Conservation (phyloP, 305 asterid species). For the Fraxinus platypoda region DNA sequence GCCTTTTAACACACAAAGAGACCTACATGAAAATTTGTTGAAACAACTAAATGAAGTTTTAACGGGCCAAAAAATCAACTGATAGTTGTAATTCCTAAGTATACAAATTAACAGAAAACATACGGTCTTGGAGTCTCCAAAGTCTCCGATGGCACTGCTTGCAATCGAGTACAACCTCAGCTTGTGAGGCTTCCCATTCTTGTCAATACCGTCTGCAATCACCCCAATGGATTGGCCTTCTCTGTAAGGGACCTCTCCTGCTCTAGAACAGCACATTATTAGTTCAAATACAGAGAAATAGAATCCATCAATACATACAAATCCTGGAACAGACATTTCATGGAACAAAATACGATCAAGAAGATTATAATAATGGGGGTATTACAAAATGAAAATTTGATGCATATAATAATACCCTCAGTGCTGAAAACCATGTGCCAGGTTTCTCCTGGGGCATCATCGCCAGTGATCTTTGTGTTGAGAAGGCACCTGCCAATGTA, state of each 20-base stretch:
- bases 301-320: background rate
- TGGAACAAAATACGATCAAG: background rate
- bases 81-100: background rate
- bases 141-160: conserved; percentile 95
- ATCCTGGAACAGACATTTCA: background rate
- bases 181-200: conserved; percentile 94
- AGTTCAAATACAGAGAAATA: background rate
- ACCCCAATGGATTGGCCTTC: conserved; percentile 96
- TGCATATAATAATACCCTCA: conserved; percentile 54
- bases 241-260: conserved; percentile 89
- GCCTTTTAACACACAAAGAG: conserved; percentile 86
- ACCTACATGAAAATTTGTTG: conserved; percentile 44
- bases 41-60: background rate
- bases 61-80: background rate
- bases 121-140: conserved; percentile 95
- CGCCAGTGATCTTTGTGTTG: conserved; percentile 96
- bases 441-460: conserved; percentile 97
- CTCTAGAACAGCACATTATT: conserved; percentile 16
- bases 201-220: conserved; percentile 81
- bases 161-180: conserved; percentile 90
- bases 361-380: background rate
- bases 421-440: conserved; percentile 98
- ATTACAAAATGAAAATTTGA: background rate
- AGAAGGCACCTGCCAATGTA: conserved; percentile 81
- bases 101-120: conserved; percentile 15